Base-by-base conservation (phyloP, 2,329 filamentous ascomycete species). In the Lachnellula hyalina region DNA sequence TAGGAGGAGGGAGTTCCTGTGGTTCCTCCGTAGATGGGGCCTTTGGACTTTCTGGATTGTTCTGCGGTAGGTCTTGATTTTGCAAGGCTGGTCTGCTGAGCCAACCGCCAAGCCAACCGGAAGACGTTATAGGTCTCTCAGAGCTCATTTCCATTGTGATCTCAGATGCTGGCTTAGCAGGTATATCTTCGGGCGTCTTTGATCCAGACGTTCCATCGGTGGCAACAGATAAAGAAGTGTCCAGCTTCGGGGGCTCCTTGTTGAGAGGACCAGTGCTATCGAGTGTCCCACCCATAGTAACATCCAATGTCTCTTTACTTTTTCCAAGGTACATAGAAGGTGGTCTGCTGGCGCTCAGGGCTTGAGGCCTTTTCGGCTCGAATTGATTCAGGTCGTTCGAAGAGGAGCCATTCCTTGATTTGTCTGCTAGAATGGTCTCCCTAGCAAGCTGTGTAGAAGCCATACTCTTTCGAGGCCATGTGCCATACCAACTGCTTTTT, bases 381-480 rank as follows among this genome's bases (percentile, higher is more conserved):
- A 67, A 66, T 44, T 59, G 62, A 59, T 51, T 63, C 21, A 67
- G 51, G 53, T 66, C 65, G 40, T 61, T 51, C n/a, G 64, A 54
- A 11, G 64, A 53, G 5, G 54, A 42, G 12, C 55, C 61, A 49
- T 64, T 69, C n/a, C 56, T 59, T 9, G 64, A 52, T 53, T 67
- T 70, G 51, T 68, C 80, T 32, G 81, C 83, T 46, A 81, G 70
- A 28, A 86, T 85, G 12, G 78, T 82, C 66, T 86, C 83, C 59
- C 75, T 76, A 3, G 81, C 81, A 45, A 86, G 72, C 50, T 82
- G 80, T 5, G 79, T 84, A 8, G 82, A 85, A 28, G 83, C 75
- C 15, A 74, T 71, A 6, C 82, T 79, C 64, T 85, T 85, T 57
- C 78, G 74, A 17, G 81, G 78, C 80, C 80, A 84, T 17, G 82